Percentiles rank a stretch among this genome's conserved stretches.
These are phyloP conservation scores for Calonectria pauciramosa DNA, from an alignment of 2,329 filamentous ascomycete genomes.

Conservation along the genomic window DNA sequence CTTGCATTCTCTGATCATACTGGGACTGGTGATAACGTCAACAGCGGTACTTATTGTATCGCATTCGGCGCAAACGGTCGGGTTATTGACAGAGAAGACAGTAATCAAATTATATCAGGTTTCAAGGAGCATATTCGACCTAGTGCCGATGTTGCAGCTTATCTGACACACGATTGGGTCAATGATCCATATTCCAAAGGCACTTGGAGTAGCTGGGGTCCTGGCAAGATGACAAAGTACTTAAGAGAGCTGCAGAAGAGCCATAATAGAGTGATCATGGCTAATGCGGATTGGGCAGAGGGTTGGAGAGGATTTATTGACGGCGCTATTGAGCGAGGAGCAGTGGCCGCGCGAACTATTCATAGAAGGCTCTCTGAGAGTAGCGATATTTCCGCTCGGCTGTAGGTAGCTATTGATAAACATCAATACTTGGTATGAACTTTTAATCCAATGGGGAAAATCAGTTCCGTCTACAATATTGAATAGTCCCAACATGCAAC, in stretches of 20 bases:
- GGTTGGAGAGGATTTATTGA: constrained; percentile 30
- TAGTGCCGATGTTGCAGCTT: background rate
- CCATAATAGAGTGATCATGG: constrained; percentile 22
- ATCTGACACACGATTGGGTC: background rate
- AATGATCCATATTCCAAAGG: background rate
- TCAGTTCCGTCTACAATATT: no score
- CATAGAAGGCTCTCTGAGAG: background rate
- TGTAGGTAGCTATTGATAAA: background rate
- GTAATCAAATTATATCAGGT: background rate
- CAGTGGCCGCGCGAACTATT: background rate
- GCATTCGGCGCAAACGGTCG: constrained; percentile 2
- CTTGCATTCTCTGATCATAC: constrained; percentile 32
- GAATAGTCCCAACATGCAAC: no score
- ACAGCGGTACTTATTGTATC: constrained; percentile 1
- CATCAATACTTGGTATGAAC: no score
- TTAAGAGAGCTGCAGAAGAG: background rate
- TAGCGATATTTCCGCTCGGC: background rate
- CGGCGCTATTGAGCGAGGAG: constrained; percentile 21
- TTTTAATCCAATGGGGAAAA: no score
- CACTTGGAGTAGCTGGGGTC: background rate
- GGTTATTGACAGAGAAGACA: background rate
- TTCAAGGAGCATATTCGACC: background rate
- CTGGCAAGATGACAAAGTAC: background rate
- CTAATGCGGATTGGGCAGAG: constrained; percentile 27
- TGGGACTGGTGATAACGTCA: background rate